Evolutionary conservation across 345 rosid species (phyloP), one percentile per base, ranked within the genome.

Genomic region (Hevea brasiliensis): DNA sequence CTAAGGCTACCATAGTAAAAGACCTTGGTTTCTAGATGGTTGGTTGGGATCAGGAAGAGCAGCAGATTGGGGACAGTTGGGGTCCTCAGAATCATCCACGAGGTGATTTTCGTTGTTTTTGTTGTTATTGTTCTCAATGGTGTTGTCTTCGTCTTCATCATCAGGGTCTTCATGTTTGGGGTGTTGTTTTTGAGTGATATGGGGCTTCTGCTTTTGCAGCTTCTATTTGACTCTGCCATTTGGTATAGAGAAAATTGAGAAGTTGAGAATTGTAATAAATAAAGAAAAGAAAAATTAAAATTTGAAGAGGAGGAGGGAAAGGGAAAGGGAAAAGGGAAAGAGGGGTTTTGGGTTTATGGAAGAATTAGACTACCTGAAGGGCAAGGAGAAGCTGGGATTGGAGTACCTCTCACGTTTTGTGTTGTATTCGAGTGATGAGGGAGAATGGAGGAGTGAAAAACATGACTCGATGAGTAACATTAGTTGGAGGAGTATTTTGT

Each of bases 331-430:
- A n/a, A n/a, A n/a, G 23, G 15, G 55, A 50, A 9, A 17, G 21
- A 50, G 21, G 17, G 70, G 29, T 69, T 78, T 64, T 44, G 73
- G 37, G 62, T 24, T 65, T 66, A 63, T 18, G 37, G 65, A 27
- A 0, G 54, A 17, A 55, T 24, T 11, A 6, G 18, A 29, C 71
- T 81, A 89, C 97, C 97, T 77, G 92, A n/a, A n/a, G n/a, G n/a
- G n/a, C n/a, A 88, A 71, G 90, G 90, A 23, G 97, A 88, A 76
- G 94, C 88, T 74, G 97, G 94, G 94, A 92, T 92, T 85, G n/a
- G n/a, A n/a, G n/a, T n/a, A n/a, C n/a, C n/a, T n/a, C n/a, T n/a
- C n/a, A n/a, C n/a, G n/a, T n/a, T n/a, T n/a, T n/a, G n/a, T n/a
- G n/a, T n/a, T n/a, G n/a, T n/a, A n/a, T n/a, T n/a, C n/a, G n/a